These are phyloP conservation scores for Cutaneotrichosporon cavernicola DNA, from an alignment of 1,284 basidiomycete genomes.

Conservation along the genomic window DNA sequence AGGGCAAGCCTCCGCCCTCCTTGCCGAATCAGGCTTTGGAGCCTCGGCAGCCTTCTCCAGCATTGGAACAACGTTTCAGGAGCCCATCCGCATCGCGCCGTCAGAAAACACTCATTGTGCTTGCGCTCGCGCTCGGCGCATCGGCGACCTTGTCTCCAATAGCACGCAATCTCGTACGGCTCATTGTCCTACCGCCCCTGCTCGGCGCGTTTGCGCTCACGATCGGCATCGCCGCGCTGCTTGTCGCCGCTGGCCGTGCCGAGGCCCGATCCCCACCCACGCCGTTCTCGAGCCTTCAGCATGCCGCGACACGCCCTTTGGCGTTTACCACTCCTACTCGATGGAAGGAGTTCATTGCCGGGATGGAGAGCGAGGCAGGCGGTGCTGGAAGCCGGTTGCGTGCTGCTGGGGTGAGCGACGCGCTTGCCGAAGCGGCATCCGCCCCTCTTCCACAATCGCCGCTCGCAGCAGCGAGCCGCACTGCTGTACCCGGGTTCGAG, in stretches of 20 bases:
- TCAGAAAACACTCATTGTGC: not conserved
- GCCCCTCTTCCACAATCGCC: not conserved
- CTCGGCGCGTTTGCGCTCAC: conserved; percentile 1
- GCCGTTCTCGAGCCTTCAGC: conserved; percentile 14
- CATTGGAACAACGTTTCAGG: too few relatives aligned
- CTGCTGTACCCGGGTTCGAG: conserved; percentile 14
- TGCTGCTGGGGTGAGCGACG: not conserved
- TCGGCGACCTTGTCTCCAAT: not conserved
- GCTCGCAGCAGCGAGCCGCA: not conserved
- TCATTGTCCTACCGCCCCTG: conserved; percentile 7
- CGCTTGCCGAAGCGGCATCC: conserved; percentile 4
- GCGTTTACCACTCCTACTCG: conserved; percentile 5
- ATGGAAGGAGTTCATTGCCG: conserved; percentile 10
- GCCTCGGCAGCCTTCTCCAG: not conserved
- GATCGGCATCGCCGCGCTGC: not conserved
- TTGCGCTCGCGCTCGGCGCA: not conserved
- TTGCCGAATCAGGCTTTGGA: not conserved
- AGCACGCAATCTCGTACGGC: not conserved
- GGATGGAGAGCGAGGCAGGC: not conserved
- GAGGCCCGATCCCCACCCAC: not conserved
- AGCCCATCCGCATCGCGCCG: not conserved
- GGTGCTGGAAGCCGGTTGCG: not conserved
- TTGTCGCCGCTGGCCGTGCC: conserved; percentile 5
- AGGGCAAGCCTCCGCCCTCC: not conserved
- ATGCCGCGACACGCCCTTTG: conserved; percentile 12